Evolutionary conservation across 768 basidiomycete genomes (phyloP).

Genomic region (Russula lepida): DNA sequence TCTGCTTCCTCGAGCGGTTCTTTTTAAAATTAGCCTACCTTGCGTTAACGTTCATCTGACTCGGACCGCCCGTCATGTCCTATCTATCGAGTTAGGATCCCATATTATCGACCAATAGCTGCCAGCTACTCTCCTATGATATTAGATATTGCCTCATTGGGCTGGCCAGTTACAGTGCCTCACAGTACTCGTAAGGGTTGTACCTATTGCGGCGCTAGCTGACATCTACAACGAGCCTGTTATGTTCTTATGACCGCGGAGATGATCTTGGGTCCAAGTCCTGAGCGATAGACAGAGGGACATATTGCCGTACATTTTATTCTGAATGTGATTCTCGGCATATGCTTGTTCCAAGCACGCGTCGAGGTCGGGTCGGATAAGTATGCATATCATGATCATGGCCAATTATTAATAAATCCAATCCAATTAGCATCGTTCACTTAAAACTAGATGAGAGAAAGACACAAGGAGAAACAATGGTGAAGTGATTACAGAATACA

Average conservation of each 20-base stretch:
- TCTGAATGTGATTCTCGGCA: background rate
- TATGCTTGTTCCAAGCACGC: background rate
- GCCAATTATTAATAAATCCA: background rate
- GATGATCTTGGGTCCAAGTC: background rate
- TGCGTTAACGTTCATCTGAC: background rate
- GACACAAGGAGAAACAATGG: background rate
- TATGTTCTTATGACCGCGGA: background rate
- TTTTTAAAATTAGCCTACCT: background rate
- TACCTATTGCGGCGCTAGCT: background rate
- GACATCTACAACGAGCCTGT: background rate
- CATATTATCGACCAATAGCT: background rate
- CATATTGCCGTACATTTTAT: background rate
- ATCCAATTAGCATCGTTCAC: constrained; percentile 2
- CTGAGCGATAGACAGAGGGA: background rate
- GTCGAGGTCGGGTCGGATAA: background rate
- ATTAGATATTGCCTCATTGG: background rate
- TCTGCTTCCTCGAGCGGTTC: background rate
- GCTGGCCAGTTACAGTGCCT: background rate
- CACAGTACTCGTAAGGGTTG: background rate
- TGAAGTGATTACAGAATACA: constrained; percentile 3
- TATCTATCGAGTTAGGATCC: background rate
- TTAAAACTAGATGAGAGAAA: constrained; percentile 5
- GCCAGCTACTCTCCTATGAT: background rate
- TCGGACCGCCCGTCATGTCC: background rate
- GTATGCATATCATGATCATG: background rate